Percentiles rank a stretch among this genome's conserved stretches.
Conservation (phyloP, 192 early-diverging fungal species). For the Entomortierella lignicola region DNA sequence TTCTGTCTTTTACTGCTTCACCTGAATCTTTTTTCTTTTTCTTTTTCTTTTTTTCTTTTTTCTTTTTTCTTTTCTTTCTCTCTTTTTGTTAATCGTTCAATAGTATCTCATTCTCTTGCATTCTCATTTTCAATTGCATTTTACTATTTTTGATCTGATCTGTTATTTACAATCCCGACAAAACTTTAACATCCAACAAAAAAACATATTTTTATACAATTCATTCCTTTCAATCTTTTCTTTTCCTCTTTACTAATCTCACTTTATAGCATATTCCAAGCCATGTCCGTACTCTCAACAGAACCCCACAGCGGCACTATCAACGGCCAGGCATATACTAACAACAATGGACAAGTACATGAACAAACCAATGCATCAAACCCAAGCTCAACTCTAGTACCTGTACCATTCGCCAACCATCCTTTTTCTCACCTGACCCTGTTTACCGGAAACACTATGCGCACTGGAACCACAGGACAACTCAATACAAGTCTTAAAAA, state of each 20-base stretch:
- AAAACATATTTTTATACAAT: background rate
- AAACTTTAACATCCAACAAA: constrained; percentile 4
- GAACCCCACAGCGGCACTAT: constrained; percentile 16
- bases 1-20: background rate
- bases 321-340: background rate
- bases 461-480: constrained; percentile 54
- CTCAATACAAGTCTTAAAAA: constrained; percentile 51
- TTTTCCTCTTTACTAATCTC: background rate
- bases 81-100: background rate
- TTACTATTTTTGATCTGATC: background rate
- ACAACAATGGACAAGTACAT: constrained; percentile 9
- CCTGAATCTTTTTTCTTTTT: background rate
- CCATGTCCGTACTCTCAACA: constrained; percentile 17
- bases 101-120: constrained; percentile 1
- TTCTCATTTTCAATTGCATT: background rate
- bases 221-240: background rate
- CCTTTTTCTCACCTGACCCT: constrained; percentile 57
- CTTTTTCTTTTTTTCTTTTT: background rate
- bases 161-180: background rate
- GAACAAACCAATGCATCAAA: constrained; percentile 1
- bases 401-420: constrained; percentile 23
- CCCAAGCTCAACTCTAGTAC: no score
- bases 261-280: background rate
- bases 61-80: constrained; percentile 1
- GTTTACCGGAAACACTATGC: constrained; percentile 66